phyloP scores from a whole-genome alignment of 257 asterid genomes.

The Agastache rugosa region DNA sequence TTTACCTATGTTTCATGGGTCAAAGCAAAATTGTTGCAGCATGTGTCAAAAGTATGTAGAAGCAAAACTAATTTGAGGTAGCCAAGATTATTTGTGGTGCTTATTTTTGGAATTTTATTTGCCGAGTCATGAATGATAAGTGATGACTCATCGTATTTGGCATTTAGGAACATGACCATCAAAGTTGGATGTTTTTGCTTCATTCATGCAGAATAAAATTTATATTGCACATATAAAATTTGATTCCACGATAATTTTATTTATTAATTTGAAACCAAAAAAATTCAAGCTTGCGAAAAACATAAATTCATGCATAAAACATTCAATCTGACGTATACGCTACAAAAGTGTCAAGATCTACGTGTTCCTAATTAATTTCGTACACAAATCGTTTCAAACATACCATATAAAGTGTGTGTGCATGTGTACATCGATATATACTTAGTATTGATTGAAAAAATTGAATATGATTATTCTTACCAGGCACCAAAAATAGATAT shows the following conservation, averaged over 20 bases:
- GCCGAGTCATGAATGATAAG: slow-evolving; percentile 37
- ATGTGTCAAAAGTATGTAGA: slow-evolving; percentile 12
- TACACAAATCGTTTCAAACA: background rate
- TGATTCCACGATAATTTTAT: background rate
- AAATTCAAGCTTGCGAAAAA: background rate
- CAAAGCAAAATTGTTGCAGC: background rate
- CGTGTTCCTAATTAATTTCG: background rate
- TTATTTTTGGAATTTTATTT: slow-evolving; percentile 20
- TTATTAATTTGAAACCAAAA: background rate
- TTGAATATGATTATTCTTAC: too few species aligned
- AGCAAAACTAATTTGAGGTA: background rate
- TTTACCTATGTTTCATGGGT: background rate
- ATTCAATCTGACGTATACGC: background rate
- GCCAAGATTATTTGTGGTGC: slow-evolving; percentile 32
- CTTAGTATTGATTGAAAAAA: background rate
- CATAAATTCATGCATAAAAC: background rate
- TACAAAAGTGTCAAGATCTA: slow-evolving; percentile 9
- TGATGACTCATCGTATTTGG: slow-evolving; percentile 34
- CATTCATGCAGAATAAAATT: background rate
- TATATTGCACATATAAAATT: background rate
- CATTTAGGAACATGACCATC: slow-evolving; percentile 5
- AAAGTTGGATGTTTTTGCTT: background rate
- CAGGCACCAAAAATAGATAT: too few species aligned
- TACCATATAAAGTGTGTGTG: background rate
- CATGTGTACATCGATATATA: background rate